Evolutionary conservation across 2,329 filamentous ascomycete species (phyloP), one percentile per base, ranked within the genome.

Genomic region (Sporothrix mexicana): DNA sequence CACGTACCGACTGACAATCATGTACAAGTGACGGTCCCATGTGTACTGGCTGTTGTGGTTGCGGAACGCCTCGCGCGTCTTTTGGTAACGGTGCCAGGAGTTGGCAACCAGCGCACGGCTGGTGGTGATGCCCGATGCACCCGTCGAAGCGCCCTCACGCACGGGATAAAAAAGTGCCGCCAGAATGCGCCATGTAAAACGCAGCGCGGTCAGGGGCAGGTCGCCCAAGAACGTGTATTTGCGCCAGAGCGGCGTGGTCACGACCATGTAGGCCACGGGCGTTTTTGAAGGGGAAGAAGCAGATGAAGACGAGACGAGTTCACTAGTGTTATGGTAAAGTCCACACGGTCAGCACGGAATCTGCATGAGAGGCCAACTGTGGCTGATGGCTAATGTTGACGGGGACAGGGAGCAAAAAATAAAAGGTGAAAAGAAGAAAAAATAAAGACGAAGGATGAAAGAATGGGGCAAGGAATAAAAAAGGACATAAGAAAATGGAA

Each of bases 201-300:
- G 69, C 69, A 64, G 57, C 1, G 55, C 69, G 9, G 69, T 71
- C 43, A 71, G 69, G 43, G 69, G 69, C 30, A 71, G 69, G 45
- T 71, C 69, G 45, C 69, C 69, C 15, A 71, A 30, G 13, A 71
- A 71, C 20, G 69, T 71, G 69, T 71, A 71, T 45, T 71, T 71
- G 57, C 69, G 69, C 69, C 69, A 71, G 6, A 71, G 69, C 57
- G 69, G 45, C 30, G 45, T 51, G 5, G 57, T 71, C 17, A 64
- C 30, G 43, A 71, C 69, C 69, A 71, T 71, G 69, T 71, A 71
- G 23, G 69, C 69, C 69, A 62, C 69, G 15, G 69, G 69, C 7
- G 69, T 47, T 49, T 36, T 53, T 9, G 64, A 36, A 1, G 61
- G 20, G 13, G 61, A 23, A 20, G 66, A n/a, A 2, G 59, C 20